Evolutionary conservation across 306 rosid species (phyloP).

Genomic region (Prunus armeniaca): DNA sequence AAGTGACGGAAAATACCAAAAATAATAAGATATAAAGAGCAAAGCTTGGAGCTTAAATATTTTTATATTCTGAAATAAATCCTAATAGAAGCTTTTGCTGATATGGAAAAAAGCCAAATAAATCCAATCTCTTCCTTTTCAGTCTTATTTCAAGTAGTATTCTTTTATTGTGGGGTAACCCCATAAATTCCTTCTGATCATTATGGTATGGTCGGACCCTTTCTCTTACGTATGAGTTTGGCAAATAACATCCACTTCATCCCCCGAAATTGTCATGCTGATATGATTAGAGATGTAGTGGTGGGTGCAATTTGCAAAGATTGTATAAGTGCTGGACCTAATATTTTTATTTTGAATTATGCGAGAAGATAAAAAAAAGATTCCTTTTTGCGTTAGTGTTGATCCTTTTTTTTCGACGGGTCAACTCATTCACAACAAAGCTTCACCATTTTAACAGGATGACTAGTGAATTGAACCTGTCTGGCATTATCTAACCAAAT

Average conservation of each 20-base stretch:
- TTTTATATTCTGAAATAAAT: slow-evolving; percentile 22
- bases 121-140: slow-evolving; percentile 50
- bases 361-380: no score
- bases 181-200: slow-evolving; percentile 42
- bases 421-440: no score
- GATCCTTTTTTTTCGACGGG: no score
- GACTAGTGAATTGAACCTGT: no score
- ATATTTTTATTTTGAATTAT: no score
- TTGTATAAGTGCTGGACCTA: not conserved
- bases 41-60: slow-evolving; percentile 24
- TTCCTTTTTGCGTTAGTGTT: no score
- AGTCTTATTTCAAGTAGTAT: slow-evolving; percentile 36
- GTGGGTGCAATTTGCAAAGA: slow-evolving; percentile 25
- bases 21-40: slow-evolving; percentile 25
- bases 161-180: slow-evolving; percentile 40
- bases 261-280: slow-evolving; percentile 35
- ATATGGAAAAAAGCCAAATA: slow-evolving; percentile 37
- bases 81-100: slow-evolving; percentile 36
- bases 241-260: slow-evolving; percentile 15
- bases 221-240: slow-evolving; percentile 28
- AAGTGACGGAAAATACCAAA: slow-evolving; percentile 25
- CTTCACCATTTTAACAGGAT: accelerated
- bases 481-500: no score
- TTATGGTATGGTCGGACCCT: slow-evolving; percentile 42
- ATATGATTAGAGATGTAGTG: slow-evolving; percentile 36